phyloP scores from a whole-genome alignment of 2,329 filamentous ascomycete genomes.

The Aspergillus sp. region DNA sequence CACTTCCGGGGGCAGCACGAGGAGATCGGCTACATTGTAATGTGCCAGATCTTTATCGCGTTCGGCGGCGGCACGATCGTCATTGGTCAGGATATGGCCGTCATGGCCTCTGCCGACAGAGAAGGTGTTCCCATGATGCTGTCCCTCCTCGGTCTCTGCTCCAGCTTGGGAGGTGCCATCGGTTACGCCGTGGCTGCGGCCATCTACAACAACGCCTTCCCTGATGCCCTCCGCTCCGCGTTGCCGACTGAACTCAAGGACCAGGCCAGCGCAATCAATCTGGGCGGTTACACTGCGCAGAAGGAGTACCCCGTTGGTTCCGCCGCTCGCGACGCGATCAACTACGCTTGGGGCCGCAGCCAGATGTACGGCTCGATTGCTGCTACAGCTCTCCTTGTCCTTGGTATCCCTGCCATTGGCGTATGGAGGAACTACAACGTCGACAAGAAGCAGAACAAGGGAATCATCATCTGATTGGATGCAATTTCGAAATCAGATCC shows the following conservation, averaged over 20 bases:
- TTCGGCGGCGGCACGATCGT: slow-evolving; percentile 59
- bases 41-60: slow-evolving; percentile 62
- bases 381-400: slow-evolving; percentile 37
- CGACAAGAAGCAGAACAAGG: slow-evolving; percentile 47
- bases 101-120: slow-evolving; percentile 61
- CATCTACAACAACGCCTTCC: slow-evolving; percentile 66
- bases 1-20: slow-evolving; percentile 57
- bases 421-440: slow-evolving; percentile 47
- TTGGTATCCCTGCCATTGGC: slow-evolving; percentile 40
- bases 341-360: slow-evolving; percentile 44
- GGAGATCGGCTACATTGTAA: slow-evolving; percentile 56
- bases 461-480: slow-evolving; percentile 23
- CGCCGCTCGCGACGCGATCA: slow-evolving; percentile 38
- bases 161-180: slow-evolving; percentile 42
- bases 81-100: slow-evolving; percentile 61
- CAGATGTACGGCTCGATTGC: slow-evolving; percentile 43
- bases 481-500: background rate
- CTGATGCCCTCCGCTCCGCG: slow-evolving; percentile 44
- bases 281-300: slow-evolving; percentile 32
- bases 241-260: slow-evolving; percentile 26
- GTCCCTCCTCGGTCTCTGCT: slow-evolving; percentile 40
- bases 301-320: slow-evolving; percentile 35
- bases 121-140: slow-evolving; percentile 56
- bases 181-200: slow-evolving; percentile 36
- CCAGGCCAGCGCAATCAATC: slow-evolving; percentile 27